Conservation (phyloP, 495 filamentous ascomycete species). For the Aeminium ludgeri region DNA sequence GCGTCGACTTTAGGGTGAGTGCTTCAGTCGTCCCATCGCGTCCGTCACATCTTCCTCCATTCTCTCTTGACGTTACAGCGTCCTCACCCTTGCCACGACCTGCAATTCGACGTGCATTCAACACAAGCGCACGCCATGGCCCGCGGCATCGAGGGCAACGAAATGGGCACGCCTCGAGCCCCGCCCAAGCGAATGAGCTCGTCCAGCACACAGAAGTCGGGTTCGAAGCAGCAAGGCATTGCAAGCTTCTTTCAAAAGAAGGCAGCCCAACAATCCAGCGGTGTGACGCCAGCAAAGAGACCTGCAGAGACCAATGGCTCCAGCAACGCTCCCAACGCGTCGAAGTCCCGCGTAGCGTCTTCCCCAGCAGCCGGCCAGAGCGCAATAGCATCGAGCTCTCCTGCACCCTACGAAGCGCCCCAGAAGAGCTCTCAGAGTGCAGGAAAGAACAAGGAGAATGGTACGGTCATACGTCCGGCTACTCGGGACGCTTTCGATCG, state of each 20-base stretch:
- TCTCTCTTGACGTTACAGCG: no score
- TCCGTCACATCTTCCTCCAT: no score
- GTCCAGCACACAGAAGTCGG: constrained; percentile 30
- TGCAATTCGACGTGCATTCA: neutral
- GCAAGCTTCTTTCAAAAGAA: constrained; percentile 73
- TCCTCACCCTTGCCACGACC: neutral
- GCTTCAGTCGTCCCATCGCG: no score
- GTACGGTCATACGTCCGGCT: constrained; percentile 14
- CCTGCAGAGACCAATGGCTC: constrained; percentile 20
- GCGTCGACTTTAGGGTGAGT: no score
- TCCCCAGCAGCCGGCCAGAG: no score
- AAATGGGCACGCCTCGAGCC: constrained; percentile 22
- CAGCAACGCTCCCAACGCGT: constrained; percentile 18
- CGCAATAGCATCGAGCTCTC: no score
- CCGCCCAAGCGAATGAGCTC: constrained; percentile 19
- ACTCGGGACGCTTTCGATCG: constrained; percentile 18
- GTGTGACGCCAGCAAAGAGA: constrained; percentile 25
- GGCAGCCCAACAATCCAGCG: constrained; percentile 26
- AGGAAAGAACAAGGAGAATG: constrained; percentile 26
- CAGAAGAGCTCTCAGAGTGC: constrained; percentile 4
- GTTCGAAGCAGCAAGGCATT: constrained; percentile 53
- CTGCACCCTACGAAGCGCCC: constrained; percentile 17
- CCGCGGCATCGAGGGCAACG: constrained; percentile 28
- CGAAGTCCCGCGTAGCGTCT: neutral
- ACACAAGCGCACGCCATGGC: constrained; percentile 16